Conservation (phyloP, 1,284 basidiomycete species). For the Erythrobasidium hasegawianum region DNA sequence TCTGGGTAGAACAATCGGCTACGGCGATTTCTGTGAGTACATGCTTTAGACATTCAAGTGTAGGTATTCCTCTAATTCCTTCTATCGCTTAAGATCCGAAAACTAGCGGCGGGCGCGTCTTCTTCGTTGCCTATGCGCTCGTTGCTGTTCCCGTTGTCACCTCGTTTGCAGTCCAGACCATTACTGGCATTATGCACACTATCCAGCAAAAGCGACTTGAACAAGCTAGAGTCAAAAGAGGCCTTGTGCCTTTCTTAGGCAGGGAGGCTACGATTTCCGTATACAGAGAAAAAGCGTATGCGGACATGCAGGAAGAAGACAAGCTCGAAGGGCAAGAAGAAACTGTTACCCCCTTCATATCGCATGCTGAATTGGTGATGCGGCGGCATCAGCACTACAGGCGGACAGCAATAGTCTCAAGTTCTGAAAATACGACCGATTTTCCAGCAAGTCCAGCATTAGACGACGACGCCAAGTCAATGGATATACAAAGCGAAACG, state of each 20-base stretch:
- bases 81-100: conserved; percentile 47
- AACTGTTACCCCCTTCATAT: conserved; percentile 45
- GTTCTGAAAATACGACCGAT: too few relatives aligned
- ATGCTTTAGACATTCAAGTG: too few relatives aligned
- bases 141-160: conserved; percentile 54
- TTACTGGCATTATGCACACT: conserved; percentile 3
- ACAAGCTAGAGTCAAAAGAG: conserved; percentile 16
- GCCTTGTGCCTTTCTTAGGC: too few relatives aligned
- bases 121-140: conserved; percentile 51
- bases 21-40: conserved; percentile 17
- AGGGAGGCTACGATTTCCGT: too few relatives aligned
- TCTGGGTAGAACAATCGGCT: conserved; percentile 41
- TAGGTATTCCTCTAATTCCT: too few relatives aligned
- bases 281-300: too few relatives aligned
- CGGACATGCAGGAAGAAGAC: too few relatives aligned
- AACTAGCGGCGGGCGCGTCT: conserved; percentile 47
- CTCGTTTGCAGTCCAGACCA: conserved; percentile 48
- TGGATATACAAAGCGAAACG: too few relatives aligned
- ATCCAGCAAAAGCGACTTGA: conserved; percentile 10
- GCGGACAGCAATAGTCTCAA: too few relatives aligned
- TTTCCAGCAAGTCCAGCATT: too few relatives aligned
- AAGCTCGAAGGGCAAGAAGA: too few relatives aligned
- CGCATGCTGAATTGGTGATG: conserved; percentile 48
- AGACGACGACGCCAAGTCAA: too few relatives aligned
- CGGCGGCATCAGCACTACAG: conserved; percentile 44